phyloP scores from a whole-genome alignment of 208 protist species.

The Tritrichomonas musculus region DNA sequence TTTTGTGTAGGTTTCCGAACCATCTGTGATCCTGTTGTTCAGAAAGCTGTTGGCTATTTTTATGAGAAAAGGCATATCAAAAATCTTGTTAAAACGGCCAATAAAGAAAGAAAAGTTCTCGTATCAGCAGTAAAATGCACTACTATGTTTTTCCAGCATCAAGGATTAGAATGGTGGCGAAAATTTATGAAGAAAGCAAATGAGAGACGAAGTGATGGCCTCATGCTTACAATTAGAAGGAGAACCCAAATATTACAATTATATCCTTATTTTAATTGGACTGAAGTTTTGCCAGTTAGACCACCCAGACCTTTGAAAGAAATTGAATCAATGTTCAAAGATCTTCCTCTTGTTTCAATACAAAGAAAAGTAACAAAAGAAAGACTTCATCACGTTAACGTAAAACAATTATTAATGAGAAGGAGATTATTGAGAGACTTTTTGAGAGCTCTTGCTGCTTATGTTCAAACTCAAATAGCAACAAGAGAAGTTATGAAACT shows the following conservation, averaged over 20 bases:
- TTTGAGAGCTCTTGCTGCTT: not conserved
- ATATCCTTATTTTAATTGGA: not conserved
- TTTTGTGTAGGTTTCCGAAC: not conserved
- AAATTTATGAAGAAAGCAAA: not conserved
- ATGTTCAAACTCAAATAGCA: not conserved
- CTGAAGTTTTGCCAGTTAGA: not conserved
- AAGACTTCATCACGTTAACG: not conserved
- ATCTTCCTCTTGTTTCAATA: not conserved
- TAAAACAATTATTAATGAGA: not conserved
- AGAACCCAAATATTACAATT: not conserved
- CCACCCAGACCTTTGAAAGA: constrained; percentile 17
- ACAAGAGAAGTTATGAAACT: not conserved
- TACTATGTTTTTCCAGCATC: not conserved
- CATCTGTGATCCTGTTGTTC: not conserved
- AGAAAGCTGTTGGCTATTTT: constrained; percentile 23
- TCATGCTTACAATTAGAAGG: not conserved
- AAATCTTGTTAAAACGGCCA: not conserved
- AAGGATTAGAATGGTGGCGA: not conserved
- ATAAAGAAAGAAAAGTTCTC: not conserved
- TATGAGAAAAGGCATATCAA: not conserved
- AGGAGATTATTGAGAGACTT: constrained; percentile 15
- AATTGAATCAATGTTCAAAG: not conserved
- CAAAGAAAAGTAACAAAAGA: not conserved
- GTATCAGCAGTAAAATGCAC: not conserved
- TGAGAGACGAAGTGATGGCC: not conserved